These are phyloP conservation scores for Nicotiana paniculata DNA, from an alignment of 257 asterid species.

Conservation along the genomic window DNA sequence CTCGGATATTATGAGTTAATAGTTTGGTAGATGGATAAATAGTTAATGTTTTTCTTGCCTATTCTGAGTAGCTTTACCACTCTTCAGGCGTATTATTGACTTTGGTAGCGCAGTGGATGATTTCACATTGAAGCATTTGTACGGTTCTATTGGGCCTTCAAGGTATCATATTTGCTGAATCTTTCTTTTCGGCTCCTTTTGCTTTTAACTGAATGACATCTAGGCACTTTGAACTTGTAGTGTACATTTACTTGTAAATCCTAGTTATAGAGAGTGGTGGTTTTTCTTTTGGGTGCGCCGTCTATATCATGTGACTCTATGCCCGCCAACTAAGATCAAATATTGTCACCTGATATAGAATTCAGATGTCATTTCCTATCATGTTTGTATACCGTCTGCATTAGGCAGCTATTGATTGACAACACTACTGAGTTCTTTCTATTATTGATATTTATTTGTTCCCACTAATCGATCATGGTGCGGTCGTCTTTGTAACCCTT, in stretches of 20 bases:
- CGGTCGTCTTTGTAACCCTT: neutral
- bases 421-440: neutral
- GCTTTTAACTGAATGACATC: conserved; percentile 4
- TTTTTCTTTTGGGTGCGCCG: neutral
- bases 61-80: neutral
- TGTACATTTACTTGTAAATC: neutral
- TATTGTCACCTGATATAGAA: neutral
- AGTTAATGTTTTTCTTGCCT: neutral
- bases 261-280: neutral
- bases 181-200: neutral
- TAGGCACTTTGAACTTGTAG: neutral
- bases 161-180: conserved; percentile 47
- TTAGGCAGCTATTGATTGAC: neutral
- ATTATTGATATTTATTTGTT: neutral
- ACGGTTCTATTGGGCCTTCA: conserved; percentile 89
- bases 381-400: neutral
- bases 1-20: neutral
- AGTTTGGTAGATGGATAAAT: neutral
- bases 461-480: neutral
- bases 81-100: conserved; percentile 91
- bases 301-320: neutral
- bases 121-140: conserved; percentile 79
- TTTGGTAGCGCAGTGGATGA: conserved; percentile 93
- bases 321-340: neutral
- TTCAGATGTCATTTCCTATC: neutral